Percentiles rank a stretch among this genome's conserved stretches.
Conservation (phyloP, 768 basidiomycete genomes). For the Chlorophyllum brunneum region DNA sequence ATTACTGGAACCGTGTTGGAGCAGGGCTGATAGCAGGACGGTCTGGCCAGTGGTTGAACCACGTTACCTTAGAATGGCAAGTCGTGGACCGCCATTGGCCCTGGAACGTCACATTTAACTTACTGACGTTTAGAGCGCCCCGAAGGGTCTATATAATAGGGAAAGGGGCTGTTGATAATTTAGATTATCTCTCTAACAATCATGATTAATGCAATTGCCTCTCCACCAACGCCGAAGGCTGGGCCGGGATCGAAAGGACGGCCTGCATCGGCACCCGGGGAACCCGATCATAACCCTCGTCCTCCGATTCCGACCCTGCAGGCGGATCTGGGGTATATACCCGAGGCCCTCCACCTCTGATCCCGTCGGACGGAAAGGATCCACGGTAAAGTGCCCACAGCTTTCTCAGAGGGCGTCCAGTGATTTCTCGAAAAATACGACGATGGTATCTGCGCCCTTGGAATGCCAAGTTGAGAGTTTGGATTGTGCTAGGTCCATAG, state of each 20-base stretch:
- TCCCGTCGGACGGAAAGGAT: constrained; percentile 23
- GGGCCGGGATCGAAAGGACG: not conserved
- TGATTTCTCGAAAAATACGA: constrained; percentile 46
- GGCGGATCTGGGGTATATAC: constrained; percentile 1
- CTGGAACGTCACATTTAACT: too few relatives aligned
- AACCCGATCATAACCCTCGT: constrained; percentile 11
- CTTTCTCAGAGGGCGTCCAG: constrained; percentile 47
- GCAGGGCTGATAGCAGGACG: too few relatives aligned
- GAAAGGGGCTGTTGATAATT: too few relatives aligned
- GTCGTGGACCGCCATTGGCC: too few relatives aligned
- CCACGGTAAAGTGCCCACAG: constrained; percentile 59
- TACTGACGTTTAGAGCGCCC: too few relatives aligned
- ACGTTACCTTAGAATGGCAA: too few relatives aligned
- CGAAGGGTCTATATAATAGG: too few relatives aligned
- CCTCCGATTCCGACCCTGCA: constrained; percentile 11
- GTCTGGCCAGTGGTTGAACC: too few relatives aligned
- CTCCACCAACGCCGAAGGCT: not conserved
- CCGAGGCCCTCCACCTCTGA: not conserved
- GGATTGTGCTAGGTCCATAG: constrained; percentile 50
- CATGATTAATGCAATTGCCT: not conserved
- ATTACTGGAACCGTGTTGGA: too few relatives aligned
- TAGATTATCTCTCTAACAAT: too few relatives aligned
- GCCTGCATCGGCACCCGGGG: not conserved
- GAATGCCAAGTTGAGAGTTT: constrained; percentile 54
- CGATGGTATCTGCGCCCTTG: constrained; percentile 46